These are phyloP conservation scores for Alternaria hordeiaustralica DNA, from an alignment of 2,329 filamentous ascomycete genomes.

Conservation along the genomic window DNA sequence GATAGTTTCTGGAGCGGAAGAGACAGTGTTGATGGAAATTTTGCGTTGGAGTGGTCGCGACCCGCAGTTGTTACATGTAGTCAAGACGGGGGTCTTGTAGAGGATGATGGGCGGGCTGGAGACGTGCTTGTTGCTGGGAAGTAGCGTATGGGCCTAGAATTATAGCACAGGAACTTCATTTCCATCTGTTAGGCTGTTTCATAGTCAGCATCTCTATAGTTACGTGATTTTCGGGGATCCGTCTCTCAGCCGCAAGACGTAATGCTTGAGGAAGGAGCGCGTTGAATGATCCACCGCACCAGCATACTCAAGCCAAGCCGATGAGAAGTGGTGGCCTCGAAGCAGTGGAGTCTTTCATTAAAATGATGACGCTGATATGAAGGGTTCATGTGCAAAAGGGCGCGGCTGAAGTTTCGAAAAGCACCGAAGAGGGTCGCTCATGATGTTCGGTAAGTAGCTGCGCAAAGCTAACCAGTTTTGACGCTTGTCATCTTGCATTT, in stretches of 20 bases:
- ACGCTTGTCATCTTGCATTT: background rate
- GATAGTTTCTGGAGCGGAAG: background rate
- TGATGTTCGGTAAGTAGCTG: background rate
- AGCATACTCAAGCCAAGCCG: conserved; percentile 32
- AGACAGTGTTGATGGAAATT: background rate
- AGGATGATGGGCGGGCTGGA: background rate
- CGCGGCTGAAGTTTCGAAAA: background rate
- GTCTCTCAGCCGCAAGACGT: conserved; percentile 20
- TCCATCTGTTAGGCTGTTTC: too few relatives aligned
- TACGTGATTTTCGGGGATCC: conserved; percentile 13
- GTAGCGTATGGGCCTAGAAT: background rate
- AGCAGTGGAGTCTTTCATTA: background rate
- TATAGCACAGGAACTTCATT: background rate
- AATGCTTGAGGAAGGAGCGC: conserved; percentile 18
- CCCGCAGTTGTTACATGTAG: background rate
- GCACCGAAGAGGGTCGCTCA: background rate
- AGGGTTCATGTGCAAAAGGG: background rate
- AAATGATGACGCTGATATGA: background rate
- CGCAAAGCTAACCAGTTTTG: background rate
- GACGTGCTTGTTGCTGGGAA: background rate
- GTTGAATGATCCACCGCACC: conserved; percentile 20
- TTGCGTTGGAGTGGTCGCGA: background rate
- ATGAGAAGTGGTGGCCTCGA: conserved; percentile 25
- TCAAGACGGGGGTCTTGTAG: background rate
- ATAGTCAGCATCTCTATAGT: conserved; percentile 19